phyloP scores from a whole-genome alignment of 331 rosid species.

The Telfairia occidentalis region DNA sequence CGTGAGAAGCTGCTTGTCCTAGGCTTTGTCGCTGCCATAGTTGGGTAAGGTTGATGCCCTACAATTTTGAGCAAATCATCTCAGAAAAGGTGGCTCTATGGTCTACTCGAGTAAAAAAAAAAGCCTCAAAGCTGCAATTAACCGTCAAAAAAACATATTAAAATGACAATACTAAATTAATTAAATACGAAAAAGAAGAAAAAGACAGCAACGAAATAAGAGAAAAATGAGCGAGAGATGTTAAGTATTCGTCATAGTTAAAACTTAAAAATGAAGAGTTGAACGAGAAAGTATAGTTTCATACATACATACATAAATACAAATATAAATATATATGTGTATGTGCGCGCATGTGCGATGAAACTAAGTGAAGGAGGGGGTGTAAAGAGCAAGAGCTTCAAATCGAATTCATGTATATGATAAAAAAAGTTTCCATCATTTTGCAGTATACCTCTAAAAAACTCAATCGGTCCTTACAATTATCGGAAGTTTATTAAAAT shows the following conservation, averaged over 20 bases:
- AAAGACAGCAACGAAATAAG: neutral
- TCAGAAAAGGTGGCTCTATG: neutral
- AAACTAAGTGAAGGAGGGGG: neutral
- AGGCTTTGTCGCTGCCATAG: slow-evolving; percentile 48
- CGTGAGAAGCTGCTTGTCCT: slow-evolving; percentile 73
- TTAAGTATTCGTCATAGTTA: neutral
- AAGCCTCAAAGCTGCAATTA: slow-evolving; percentile 2
- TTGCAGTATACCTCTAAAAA: neutral
- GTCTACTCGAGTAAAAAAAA: neutral
- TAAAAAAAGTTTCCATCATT: neutral
- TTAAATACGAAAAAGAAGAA: neutral
- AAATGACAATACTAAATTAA: neutral
- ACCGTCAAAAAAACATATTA: neutral
- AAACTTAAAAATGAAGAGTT: neutral
- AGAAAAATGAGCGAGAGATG: neutral
- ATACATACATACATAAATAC: neutral
- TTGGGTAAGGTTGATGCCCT: slow-evolving; percentile 17
- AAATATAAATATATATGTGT: no score
- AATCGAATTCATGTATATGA: neutral
- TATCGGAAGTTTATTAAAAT: no score
- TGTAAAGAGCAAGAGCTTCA: neutral
- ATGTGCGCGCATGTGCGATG: neutral
- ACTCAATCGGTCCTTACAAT: neutral
- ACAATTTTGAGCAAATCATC: neutral
- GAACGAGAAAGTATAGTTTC: neutral